Percentiles rank a stretch among this genome's conserved stretches.
Conservation (phyloP, 2,329 filamentous ascomycete species). For the Ustilaginoidea virens region DNA sequence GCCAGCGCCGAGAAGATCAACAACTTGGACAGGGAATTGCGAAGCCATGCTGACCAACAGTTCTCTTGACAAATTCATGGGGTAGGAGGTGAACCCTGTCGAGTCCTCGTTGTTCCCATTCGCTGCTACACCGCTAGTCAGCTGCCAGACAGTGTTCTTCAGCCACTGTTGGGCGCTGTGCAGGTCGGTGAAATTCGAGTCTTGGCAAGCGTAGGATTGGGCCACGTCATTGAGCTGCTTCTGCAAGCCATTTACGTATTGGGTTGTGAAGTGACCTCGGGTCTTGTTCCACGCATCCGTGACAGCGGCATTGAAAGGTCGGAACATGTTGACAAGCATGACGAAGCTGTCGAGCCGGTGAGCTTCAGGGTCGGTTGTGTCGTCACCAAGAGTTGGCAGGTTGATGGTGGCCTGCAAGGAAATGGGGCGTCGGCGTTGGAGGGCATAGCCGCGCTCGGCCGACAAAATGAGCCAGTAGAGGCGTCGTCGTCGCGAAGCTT, state of each 20-base stretch:
- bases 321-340: slow-evolving; percentile 46
- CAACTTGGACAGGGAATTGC: slow-evolving; percentile 57
- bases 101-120: slow-evolving; percentile 36
- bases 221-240: slow-evolving; percentile 44
- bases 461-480: slow-evolving; percentile 62
- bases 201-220: slow-evolving; percentile 34
- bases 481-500: slow-evolving; percentile 47
- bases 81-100: too few species aligned
- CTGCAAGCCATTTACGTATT: slow-evolving; percentile 42
- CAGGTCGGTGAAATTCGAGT: slow-evolving; percentile 39
- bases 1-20: slow-evolving; percentile 61
- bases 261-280: slow-evolving; percentile 36
- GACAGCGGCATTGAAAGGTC: slow-evolving; percentile 50
- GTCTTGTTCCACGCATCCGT: slow-evolving; percentile 53
- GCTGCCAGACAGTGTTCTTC: slow-evolving; percentile 47
- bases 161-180: slow-evolving; percentile 49
- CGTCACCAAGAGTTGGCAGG: slow-evolving; percentile 45
- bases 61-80: slow-evolving; percentile 46
- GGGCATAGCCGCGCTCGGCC: slow-evolving; percentile 56
- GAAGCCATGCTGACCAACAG: slow-evolving; percentile 50
- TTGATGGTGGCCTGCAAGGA: slow-evolving; percentile 55
- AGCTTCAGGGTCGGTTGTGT: slow-evolving; percentile 38
- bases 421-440: slow-evolving; percentile 54
- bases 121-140: slow-evolving; percentile 39
- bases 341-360: slow-evolving; percentile 41